Percentiles rank a stretch among this genome's conserved stretches.
These are phyloP conservation scores for Colletotrichum abscissum DNA, from an alignment of 2,329 filamentous ascomycete genomes.

Conservation along the genomic window DNA sequence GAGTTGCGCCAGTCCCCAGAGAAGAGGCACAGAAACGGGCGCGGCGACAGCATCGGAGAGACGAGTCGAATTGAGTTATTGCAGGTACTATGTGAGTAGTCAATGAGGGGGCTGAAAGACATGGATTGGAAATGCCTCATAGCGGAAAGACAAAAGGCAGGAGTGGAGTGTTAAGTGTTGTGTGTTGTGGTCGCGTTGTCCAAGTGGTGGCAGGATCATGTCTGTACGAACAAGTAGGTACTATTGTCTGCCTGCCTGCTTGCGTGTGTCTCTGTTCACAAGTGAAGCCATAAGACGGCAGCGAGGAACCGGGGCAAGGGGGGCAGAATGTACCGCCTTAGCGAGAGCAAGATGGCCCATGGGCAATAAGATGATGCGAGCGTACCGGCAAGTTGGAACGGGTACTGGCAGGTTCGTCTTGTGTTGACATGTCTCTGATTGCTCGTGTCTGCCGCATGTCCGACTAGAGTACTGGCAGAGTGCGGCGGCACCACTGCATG, in stretches of 20 bases:
- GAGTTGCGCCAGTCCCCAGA: constrained; percentile 1
- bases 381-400: constrained; percentile 32
- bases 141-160: constrained; percentile 13
- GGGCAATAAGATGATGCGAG: constrained; percentile 19
- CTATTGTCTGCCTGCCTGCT: background rate
- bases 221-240: constrained; percentile 13
- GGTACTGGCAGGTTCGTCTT: constrained; percentile 28
- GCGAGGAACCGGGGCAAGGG: background rate
- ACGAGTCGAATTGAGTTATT: constrained; percentile 6
- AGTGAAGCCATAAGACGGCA: constrained; percentile 3
- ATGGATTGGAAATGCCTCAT: constrained; percentile 36
- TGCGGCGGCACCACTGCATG: constrained; percentile 1
- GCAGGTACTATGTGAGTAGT: constrained; percentile 1
- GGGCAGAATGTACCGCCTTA: constrained; percentile 23
- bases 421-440: constrained; percentile 20
- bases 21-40: constrained; percentile 23
- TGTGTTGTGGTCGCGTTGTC: constrained; percentile 14
- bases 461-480: background rate
- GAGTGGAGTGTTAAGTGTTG: constrained; percentile 28
- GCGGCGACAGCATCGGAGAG: constrained; percentile 28
- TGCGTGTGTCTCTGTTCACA: background rate
- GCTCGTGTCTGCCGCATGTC: constrained; percentile 14
- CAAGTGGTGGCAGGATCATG: constrained; percentile 26
- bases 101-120: constrained; percentile 31
- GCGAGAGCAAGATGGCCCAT: constrained; percentile 14